Evolutionary conservation across 306 rosid species (phyloP).

Genomic region (Heteromeles arbutifolia): DNA sequence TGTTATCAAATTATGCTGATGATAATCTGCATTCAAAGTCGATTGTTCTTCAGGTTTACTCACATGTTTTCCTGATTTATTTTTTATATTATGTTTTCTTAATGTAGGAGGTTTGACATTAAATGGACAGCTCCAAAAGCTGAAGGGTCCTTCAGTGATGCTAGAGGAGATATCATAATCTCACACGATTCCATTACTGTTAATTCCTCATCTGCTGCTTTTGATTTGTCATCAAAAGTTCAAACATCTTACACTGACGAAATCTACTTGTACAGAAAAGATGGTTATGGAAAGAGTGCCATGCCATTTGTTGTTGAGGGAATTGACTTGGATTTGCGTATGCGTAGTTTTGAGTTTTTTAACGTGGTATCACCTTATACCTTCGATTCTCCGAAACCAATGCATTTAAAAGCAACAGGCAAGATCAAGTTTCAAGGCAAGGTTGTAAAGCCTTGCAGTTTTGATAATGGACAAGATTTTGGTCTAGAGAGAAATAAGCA

Average conservation of each 20-base stretch:
- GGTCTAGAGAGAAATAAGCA: constrained; percentile 30
- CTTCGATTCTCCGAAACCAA: constrained; percentile 77
- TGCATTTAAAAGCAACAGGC: constrained; percentile 76
- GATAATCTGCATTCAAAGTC: constrained; percentile 4
- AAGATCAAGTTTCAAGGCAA: constrained; percentile 81
- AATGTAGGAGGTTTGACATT: constrained; percentile 70
- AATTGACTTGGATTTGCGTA: constrained; percentile 75
- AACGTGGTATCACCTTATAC: constrained; percentile 55
- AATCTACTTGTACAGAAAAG: constrained; percentile 33
- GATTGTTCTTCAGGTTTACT: constrained; percentile 22
- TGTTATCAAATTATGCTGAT: neutral
- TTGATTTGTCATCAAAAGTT: constrained; percentile 63
- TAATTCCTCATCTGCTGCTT: constrained; percentile 77
- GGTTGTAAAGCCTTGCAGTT: constrained; percentile 45
- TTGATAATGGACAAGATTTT: constrained; percentile 35
- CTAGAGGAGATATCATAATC: constrained; percentile 86
- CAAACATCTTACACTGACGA: constrained; percentile 54
- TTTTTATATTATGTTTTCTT: constrained; percentile 8
- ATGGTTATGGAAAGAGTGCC: constrained; percentile 28
- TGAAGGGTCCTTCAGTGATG: constrained; percentile 79
- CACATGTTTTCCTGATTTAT: neutral
- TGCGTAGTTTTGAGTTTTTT: constrained; percentile 83
- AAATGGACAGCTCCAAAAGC: constrained; percentile 84
- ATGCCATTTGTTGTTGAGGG: constrained; percentile 59
- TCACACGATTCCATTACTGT: constrained; percentile 56